Evolutionary conservation across 2,329 filamentous ascomycete genomes (phyloP).

Genomic region (Sarocladium kiliense): DNA sequence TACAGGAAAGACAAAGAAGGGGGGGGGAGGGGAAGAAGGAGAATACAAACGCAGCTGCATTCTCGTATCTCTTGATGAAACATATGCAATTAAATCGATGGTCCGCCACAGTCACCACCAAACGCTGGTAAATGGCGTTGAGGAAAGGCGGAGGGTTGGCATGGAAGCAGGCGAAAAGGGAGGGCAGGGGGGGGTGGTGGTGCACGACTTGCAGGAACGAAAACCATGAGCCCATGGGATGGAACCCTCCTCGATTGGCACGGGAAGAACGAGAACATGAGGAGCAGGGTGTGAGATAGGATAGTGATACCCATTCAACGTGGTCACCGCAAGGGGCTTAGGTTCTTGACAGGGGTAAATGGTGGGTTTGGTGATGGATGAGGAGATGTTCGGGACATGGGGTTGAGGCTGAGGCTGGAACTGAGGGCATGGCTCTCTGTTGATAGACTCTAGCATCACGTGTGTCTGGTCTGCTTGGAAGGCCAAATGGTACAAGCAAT

Average conservation of each 20-base stretch:
- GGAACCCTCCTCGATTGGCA: no score
- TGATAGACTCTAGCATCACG: background rate
- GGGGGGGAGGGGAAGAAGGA: no score
- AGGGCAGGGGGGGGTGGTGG: background rate
- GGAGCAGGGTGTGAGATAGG: background rate
- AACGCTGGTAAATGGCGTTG: background rate
- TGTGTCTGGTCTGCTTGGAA: no score
- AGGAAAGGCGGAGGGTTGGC: background rate
- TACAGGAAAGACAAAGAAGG: no score
- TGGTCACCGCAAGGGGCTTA: no score
- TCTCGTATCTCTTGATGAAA: no score
- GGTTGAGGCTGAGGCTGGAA: background rate
- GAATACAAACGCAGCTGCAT: no score
- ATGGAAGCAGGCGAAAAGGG: background rate
- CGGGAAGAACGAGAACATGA: background rate
- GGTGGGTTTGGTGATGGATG: background rate
- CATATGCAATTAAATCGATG: background rate
- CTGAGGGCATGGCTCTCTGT: background rate
- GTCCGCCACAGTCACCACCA: conserved; percentile 8
- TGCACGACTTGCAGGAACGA: background rate
- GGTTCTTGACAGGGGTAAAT: background rate
- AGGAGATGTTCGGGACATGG: background rate
- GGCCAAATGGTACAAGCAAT: no score
- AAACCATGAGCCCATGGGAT: no score
- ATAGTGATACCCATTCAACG: no score